These are phyloP conservation scores for Coprinopsis strossmayeri DNA, from an alignment of 768 basidiomycete genomes.

Conservation along the genomic window DNA sequence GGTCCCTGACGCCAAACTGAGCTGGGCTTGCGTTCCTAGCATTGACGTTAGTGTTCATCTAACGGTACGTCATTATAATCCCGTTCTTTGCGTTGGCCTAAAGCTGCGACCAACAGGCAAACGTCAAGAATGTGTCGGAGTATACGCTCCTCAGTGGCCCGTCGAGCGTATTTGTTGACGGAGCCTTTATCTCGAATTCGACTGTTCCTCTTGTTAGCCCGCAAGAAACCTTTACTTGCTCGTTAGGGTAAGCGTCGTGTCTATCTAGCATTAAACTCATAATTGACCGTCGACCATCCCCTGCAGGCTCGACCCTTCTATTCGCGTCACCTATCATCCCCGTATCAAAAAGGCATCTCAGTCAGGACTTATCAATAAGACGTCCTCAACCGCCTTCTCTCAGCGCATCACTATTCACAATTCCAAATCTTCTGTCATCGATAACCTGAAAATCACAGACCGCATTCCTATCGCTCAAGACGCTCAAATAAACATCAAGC, in stretches of 20 bases:
- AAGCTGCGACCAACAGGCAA: slow-evolving; percentile 25
- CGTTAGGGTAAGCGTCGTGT: slow-evolving; percentile 28
- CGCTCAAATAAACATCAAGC: slow-evolving; percentile 33
- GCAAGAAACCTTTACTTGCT: slow-evolving; percentile 30
- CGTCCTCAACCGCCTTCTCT: slow-evolving; percentile 21
- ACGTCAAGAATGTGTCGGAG: slow-evolving; percentile 46
- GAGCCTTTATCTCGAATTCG: slow-evolving; percentile 38
- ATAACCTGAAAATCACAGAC: slow-evolving; percentile 32
- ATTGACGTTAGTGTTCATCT: slow-evolving; percentile 29
- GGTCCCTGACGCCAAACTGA: slow-evolving; percentile 29
- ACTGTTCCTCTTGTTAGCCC: slow-evolving; percentile 29
- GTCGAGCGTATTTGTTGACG: slow-evolving; percentile 44
- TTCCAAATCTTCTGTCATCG: slow-evolving; percentile 26
- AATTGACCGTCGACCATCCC: neutral
- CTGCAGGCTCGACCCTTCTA: slow-evolving; percentile 32
- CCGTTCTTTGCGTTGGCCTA: neutral
- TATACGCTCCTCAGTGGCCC: slow-evolving; percentile 38
- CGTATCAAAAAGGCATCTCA: slow-evolving; percentile 24
- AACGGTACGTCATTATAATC: slow-evolving; percentile 8
- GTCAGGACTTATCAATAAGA: slow-evolving; percentile 29
- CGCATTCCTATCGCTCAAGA: slow-evolving; percentile 32
- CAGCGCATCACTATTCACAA: slow-evolving; percentile 36
- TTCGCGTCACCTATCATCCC: slow-evolving; percentile 34
- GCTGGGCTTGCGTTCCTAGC: slow-evolving; percentile 35
- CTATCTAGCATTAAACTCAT: neutral